Percentiles rank a stretch among this genome's conserved stretches.
These are phyloP conservation scores for Ascochyta viciae-villosae DNA, from an alignment of 2,329 filamentous ascomycete genomes.

Conservation along the genomic window DNA sequence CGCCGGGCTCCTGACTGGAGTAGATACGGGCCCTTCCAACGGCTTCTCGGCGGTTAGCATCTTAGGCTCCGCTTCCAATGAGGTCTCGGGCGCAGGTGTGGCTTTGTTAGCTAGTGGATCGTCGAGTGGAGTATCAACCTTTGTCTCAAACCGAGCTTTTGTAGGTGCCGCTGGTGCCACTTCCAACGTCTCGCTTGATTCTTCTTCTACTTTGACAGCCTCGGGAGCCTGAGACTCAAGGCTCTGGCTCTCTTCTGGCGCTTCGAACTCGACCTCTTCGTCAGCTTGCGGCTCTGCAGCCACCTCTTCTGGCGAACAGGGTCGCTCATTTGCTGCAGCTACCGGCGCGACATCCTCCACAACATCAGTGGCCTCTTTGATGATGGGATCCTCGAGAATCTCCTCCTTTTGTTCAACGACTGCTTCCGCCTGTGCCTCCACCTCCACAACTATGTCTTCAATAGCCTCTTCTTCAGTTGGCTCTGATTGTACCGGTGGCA, in stretches of 20 bases:
- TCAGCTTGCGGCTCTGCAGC: neutral
- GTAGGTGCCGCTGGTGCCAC: slow-evolving; percentile 1
- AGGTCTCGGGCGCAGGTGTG: slow-evolving; percentile 29
- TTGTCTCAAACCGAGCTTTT: slow-evolving; percentile 6
- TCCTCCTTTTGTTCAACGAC: neutral
- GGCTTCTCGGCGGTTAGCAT: slow-evolving; percentile 36
- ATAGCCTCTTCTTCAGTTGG: slow-evolving; percentile 1
- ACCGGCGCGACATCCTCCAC: neutral
- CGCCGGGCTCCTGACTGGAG: slow-evolving; percentile 27
- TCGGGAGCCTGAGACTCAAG: neutral
- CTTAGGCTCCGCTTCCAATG: slow-evolving; percentile 39
- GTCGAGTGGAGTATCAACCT: neutral
- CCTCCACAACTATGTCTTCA: neutral
- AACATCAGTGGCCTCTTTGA: neutral
- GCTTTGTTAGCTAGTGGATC: neutral
- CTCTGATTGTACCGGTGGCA: slow-evolving; percentile 6
- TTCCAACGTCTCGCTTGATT: neutral
- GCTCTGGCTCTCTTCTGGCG: neutral
- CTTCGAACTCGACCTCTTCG: slow-evolving; percentile 5
- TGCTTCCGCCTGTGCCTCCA: neutral
- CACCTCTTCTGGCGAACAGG: neutral
- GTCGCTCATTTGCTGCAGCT: neutral
- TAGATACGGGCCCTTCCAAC: slow-evolving; percentile 30
- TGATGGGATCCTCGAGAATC: neutral
- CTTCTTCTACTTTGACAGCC: neutral